Evolutionary conservation across 768 basidiomycete genomes (phyloP).

Genomic region (Mycena metata): DNA sequence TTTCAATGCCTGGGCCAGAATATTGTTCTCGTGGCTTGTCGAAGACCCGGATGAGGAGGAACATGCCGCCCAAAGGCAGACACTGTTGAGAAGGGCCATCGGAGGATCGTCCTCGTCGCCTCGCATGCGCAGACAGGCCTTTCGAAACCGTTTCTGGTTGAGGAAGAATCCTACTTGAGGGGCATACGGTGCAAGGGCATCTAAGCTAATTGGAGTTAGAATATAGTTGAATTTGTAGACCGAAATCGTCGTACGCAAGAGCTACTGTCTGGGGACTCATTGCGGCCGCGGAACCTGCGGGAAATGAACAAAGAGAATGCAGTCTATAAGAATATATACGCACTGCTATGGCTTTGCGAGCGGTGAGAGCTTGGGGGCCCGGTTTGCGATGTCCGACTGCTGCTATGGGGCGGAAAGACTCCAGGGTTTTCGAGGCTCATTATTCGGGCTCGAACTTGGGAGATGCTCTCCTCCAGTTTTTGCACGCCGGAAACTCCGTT

Average conservation of each 20-base stretch:
- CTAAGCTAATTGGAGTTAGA: slow-evolving; percentile 14
- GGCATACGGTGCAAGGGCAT: slow-evolving; percentile 8
- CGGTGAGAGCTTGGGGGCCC: not conserved
- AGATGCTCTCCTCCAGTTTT: slow-evolving; percentile 55
- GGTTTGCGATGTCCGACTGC: not conserved
- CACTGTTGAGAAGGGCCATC: slow-evolving; percentile 42
- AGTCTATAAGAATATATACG: not conserved
- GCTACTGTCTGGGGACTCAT: not conserved
- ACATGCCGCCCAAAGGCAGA: slow-evolving; percentile 50
- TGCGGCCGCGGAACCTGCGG: no score
- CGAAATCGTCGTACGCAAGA: slow-evolving; percentile 6
- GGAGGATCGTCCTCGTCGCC: slow-evolving; percentile 9
- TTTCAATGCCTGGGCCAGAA: slow-evolving; percentile 52
- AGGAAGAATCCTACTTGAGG: slow-evolving; percentile 29
- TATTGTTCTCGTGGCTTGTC: slow-evolving; percentile 42
- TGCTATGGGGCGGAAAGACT: slow-evolving; percentile 28
- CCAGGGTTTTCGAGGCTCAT: slow-evolving; percentile 43
- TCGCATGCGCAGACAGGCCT: slow-evolving; percentile 11
- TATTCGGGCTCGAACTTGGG: slow-evolving; percentile 52
- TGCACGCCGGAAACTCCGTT: slow-evolving; percentile 50
- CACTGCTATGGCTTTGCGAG: not conserved
- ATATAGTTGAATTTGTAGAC: not conserved
- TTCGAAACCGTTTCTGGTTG: slow-evolving; percentile 20
- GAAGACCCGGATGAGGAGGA: slow-evolving; percentile 37
- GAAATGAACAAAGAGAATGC: no score